Evolutionary conservation across 768 basidiomycete genomes (phyloP).

Genomic region (Boletellus emodensis): DNA sequence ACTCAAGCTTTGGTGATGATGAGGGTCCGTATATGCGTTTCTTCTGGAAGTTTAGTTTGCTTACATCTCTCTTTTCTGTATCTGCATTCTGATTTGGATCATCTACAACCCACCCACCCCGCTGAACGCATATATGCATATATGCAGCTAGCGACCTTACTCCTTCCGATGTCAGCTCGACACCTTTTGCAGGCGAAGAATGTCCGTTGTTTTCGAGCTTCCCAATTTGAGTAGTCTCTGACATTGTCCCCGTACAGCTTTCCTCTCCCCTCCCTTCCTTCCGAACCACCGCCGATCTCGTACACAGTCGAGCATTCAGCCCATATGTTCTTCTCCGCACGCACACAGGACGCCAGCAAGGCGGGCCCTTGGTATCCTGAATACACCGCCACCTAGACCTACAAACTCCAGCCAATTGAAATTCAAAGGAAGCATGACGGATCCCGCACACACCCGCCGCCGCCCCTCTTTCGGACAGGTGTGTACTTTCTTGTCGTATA

Average conservation of each 20-base stretch:
- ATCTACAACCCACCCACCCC: background rate
- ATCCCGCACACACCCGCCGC: constrained; percentile 55
- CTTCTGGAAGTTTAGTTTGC: constrained; percentile 8
- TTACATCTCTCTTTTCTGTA: constrained; percentile 10
- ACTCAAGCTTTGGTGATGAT: constrained; percentile 43
- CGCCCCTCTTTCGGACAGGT: constrained; percentile 40
- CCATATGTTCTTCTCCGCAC: constrained; percentile 27
- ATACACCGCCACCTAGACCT: constrained; percentile 67
- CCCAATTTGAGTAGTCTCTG: constrained; percentile 18
- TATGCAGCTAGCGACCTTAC: constrained; percentile 52
- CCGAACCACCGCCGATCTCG: constrained; percentile 52
- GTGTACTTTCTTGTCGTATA: constrained; percentile 15
- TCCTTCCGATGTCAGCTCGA: constrained; percentile 47
- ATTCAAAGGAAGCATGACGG: constrained; percentile 68
- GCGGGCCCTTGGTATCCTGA: constrained; percentile 36
- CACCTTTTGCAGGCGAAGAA: constrained; percentile 47
- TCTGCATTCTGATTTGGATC: constrained; percentile 7
- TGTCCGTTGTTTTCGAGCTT: constrained; percentile 32
- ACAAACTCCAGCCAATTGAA: constrained; percentile 52
- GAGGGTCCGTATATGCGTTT: constrained; percentile 39
- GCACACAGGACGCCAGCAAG: constrained; percentile 31
- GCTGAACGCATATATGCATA: constrained; percentile 33
- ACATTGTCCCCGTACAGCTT: constrained; percentile 34
- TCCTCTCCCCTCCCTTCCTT: constrained; percentile 58
- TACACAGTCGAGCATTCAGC: constrained; percentile 52